Percentiles rank a stretch among this genome's conserved stretches.
These are phyloP conservation scores for Wickerhamiella dianesei DNA, from an alignment of 805 yeast genomes.

Conservation along the genomic window DNA sequence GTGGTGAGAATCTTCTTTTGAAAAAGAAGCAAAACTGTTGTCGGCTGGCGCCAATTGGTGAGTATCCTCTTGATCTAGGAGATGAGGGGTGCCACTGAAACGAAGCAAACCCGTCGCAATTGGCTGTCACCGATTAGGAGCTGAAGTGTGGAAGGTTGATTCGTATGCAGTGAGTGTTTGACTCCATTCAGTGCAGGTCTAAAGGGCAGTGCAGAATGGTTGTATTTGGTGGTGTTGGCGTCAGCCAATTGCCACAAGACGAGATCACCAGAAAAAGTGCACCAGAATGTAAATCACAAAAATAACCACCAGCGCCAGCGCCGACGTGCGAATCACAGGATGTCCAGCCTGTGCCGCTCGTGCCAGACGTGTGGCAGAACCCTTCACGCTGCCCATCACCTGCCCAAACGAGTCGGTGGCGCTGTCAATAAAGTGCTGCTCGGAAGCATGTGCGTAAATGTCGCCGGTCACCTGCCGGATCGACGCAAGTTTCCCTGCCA, in stretches of 20 bases:
- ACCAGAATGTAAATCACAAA: constrained; percentile 44
- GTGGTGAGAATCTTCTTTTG: no score
- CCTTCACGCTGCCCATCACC: constrained; percentile 36
- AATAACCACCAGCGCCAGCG: constrained; percentile 39
- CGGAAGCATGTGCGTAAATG: constrained; percentile 49
- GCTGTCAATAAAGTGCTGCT: constrained; percentile 29
- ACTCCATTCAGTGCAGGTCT: neutral
- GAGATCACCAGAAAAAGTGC: constrained; percentile 31
- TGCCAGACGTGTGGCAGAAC: constrained; percentile 38
- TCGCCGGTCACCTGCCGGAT: constrained; percentile 56
- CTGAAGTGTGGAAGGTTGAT: no score
- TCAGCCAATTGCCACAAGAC: no score
- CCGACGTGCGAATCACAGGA: constrained; percentile 45
- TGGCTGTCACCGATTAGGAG: no score
- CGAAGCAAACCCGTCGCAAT: neutral
- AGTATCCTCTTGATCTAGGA: no score
- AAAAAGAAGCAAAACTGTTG: no score
- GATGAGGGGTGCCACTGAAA: neutral
- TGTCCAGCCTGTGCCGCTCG: constrained; percentile 48
- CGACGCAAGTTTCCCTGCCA: constrained; percentile 52
- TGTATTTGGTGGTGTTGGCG: neutral
- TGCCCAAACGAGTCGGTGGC: constrained; percentile 40
- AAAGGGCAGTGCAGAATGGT: neutral
- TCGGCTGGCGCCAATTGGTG: no score
- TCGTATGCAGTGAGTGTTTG: neutral